These are phyloP conservation scores for Kluyveromyces starmeri DNA, from an alignment of 805 yeast genomes.

Conservation along the genomic window DNA sequence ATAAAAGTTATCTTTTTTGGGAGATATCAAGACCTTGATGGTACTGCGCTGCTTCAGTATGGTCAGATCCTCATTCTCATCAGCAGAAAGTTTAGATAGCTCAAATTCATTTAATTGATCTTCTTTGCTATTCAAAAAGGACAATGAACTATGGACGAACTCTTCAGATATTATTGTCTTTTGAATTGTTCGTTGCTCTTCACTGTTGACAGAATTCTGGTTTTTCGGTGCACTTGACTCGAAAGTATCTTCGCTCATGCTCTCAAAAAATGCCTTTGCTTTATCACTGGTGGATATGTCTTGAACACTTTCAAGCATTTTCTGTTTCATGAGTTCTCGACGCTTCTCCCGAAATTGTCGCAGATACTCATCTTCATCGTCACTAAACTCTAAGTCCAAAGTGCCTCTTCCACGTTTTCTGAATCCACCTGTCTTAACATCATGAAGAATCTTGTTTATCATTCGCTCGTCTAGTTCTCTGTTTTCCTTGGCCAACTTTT, in stretches of 20 bases:
- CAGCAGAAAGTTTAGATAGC: slow-evolving; percentile 10
- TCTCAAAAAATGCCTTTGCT: slow-evolving; percentile 58
- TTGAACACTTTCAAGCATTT: slow-evolving; percentile 39
- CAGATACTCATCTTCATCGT: slow-evolving; percentile 58
- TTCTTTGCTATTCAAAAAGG: slow-evolving; percentile 38
- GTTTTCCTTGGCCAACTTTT: slow-evolving; percentile 49
- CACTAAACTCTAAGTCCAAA: slow-evolving; percentile 58
- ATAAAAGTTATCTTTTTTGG: slow-evolving; percentile 19
- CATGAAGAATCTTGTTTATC: slow-evolving; percentile 59
- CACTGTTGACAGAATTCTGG: slow-evolving; percentile 14
- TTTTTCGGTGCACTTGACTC: slow-evolving; percentile 14
- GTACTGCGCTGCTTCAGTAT: slow-evolving; percentile 38
- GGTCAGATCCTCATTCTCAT: slow-evolving; percentile 36
- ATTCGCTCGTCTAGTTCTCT: slow-evolving; percentile 52
- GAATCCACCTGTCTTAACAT: slow-evolving; percentile 63
- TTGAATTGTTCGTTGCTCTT: slow-evolving; percentile 20
- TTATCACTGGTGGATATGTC: slow-evolving; percentile 43
- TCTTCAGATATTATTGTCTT: slow-evolving; percentile 40
- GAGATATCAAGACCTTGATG: slow-evolving; percentile 26
- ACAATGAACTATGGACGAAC: slow-evolving; percentile 47
- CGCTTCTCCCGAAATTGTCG: slow-evolving; percentile 33
- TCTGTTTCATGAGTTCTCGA: slow-evolving; percentile 39
- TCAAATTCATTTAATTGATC: slow-evolving; percentile 8
- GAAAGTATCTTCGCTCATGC: slow-evolving; percentile 44
- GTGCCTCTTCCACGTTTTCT: slow-evolving; percentile 47